phyloP scores from a whole-genome alignment of 805 yeast species.

The Candida coleopterorum region DNA sequence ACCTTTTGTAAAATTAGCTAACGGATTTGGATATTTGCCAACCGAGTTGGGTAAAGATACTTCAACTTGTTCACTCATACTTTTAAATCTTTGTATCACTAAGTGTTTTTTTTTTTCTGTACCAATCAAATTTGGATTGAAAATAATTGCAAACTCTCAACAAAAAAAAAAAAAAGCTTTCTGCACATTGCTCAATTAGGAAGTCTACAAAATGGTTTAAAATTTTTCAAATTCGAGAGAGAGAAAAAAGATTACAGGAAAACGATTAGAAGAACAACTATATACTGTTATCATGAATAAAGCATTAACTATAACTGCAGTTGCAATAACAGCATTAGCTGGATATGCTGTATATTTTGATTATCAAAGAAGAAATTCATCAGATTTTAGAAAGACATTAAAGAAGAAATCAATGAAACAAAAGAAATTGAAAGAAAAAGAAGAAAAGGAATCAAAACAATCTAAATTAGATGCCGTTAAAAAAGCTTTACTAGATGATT shows the following conservation, averaged over 20 bases:
- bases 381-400: conserved; percentile 76
- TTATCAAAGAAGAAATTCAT: conserved; percentile 78
- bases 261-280: background rate
- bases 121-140: conserved; percentile 7
- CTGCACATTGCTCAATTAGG: conserved; percentile 2
- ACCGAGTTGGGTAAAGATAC: conserved; percentile 31
- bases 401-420: conserved; percentile 60
- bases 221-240: conserved; percentile 3
- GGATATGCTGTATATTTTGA: conserved; percentile 90
- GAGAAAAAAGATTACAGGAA: background rate
- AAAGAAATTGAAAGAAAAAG: conserved; percentile 32
- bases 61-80: conserved; percentile 17
- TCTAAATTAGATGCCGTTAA: conserved; percentile 57
- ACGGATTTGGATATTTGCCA: conserved; percentile 38
- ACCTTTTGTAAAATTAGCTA: conserved; percentile 33
- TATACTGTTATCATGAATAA: conserved; percentile 7
- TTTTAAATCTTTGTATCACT: too few relatives aligned
- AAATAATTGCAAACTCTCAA: too few relatives aligned
- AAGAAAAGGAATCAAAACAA: conserved; percentile 40
- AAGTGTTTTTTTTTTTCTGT: background rate
- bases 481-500: conserved; percentile 56
- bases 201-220: conserved; percentile 3
- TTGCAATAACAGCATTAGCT: conserved; percentile 50
- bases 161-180: too few relatives aligned
- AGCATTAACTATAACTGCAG: conserved; percentile 28